Percentiles rank a stretch among this genome's conserved stretches.
These are phyloP conservation scores for Chaetomium fimeti DNA, from an alignment of 495 filamentous ascomycete genomes.

Conservation along the genomic window DNA sequence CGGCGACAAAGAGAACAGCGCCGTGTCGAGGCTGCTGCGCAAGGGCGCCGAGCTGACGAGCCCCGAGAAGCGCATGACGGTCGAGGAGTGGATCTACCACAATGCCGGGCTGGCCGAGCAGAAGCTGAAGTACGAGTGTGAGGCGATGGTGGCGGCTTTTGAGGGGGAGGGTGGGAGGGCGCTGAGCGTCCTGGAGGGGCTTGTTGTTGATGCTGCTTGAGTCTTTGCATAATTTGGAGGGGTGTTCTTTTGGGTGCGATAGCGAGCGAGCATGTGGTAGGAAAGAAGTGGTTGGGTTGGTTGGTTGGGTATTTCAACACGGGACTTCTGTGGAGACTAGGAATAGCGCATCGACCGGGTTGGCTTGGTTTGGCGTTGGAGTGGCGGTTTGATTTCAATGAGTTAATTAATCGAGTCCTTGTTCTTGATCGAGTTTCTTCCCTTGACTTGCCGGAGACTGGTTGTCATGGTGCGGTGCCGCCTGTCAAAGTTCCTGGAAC, in stretches of 20 bases:
- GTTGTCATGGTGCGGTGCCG: no score
- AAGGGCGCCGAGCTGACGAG: slow-evolving; percentile 61
- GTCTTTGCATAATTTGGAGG: background rate
- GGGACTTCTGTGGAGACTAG: background rate
- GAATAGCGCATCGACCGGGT: background rate
- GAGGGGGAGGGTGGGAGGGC: slow-evolving; percentile 79
- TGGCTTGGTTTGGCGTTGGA: background rate
- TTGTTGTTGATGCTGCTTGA: slow-evolving; percentile 45
- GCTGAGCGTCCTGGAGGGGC: slow-evolving; percentile 71
- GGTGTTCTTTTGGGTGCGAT: background rate
- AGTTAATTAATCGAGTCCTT: slow-evolving; percentile 2
- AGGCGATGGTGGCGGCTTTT: slow-evolving; percentile 73
- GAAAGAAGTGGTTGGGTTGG: background rate
- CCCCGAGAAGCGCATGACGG: slow-evolving; percentile 83
- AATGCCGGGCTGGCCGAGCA: slow-evolving; percentile 79
- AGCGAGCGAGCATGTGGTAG: background rate
- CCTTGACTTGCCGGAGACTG: background rate
- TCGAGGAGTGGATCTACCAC: slow-evolving; percentile 86
- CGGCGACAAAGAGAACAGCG: slow-evolving; percentile 46
- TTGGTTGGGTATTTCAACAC: background rate
- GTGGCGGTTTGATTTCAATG: background rate
- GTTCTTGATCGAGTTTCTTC: background rate
- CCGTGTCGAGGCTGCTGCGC: slow-evolving; percentile 42
- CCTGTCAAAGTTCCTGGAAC: no score
- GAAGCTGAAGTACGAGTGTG: slow-evolving; percentile 73